These are phyloP conservation scores for Tricholoma matsutake DNA, from an alignment of 768 basidiomycete species.

Conservation along the genomic window DNA sequence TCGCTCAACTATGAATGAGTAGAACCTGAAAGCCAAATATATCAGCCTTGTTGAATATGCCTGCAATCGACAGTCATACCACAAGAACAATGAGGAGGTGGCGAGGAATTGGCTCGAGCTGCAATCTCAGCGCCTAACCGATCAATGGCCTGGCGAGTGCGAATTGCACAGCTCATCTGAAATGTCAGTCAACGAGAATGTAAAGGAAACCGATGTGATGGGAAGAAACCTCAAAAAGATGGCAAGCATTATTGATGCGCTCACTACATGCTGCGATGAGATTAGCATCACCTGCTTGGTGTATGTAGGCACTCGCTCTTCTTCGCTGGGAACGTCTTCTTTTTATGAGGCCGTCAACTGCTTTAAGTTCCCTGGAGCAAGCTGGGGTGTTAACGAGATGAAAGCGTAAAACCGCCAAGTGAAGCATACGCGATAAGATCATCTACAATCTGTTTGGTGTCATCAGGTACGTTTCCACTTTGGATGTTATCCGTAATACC, in stretches of 20 bases:
- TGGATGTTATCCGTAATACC: background rate
- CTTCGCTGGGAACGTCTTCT: background rate
- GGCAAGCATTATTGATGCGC: constrained; percentile 1
- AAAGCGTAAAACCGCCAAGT: background rate
- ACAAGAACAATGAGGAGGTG: background rate
- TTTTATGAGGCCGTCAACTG: background rate
- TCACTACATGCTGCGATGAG: constrained; percentile 3
- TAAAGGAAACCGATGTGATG: background rate
- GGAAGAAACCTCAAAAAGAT: constrained; percentile 2
- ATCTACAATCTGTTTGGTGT: constrained; percentile 1
- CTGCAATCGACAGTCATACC: background rate
- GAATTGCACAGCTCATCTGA: background rate
- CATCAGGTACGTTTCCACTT: background rate
- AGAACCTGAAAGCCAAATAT: background rate
- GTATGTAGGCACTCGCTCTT: background rate
- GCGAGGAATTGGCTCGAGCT: background rate
- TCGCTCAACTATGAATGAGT: background rate
- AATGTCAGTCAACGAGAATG: background rate
- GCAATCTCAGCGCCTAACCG: background rate
- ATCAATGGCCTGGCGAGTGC: background rate
- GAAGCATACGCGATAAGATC: constrained; percentile 1
- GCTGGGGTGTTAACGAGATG: background rate
- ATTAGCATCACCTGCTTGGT: constrained; percentile 2
- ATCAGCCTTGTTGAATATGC: background rate
- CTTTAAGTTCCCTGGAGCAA: constrained; percentile 2